Evolutionary conservation across 768 basidiomycete genomes (phyloP), one percentile per base, ranked within the genome.

Genomic region (Lyophyllum semitale): DNA sequence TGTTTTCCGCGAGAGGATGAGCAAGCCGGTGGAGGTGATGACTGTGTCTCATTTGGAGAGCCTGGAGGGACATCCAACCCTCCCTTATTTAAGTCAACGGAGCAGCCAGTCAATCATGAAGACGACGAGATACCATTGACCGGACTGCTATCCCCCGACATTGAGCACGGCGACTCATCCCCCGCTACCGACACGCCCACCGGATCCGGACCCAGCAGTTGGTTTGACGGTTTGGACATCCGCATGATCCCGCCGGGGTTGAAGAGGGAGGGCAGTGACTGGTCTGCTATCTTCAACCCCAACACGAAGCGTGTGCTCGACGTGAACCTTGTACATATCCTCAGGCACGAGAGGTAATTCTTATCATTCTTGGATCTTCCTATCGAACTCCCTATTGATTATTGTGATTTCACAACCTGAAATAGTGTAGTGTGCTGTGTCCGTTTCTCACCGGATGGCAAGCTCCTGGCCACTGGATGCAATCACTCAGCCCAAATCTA

Each of bases 401-500:
- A n/a, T 42, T 45, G n/a, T n/a, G 41, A 27, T 49, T 37, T 48
- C 12, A 6, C 33, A 55, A 26, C 37, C 35, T 38, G 48, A 12
- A 42, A 11, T 51, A 81, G 81, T 62, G 79, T 81, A 8, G 81
- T 82, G 2, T 98, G 96, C 70, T 98, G 95, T 67, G 95, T 98
- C 8, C 84, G 89, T 52, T 97, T 98, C 72, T 96, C 94, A 12
- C 84, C 88, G 20, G 95, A 98, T 66, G 96, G 96, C 17, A 93
- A 91, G 69, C 91, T 79, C 63, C 81, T 98, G 41, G 96, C 95
- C 26, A 97, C 95, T 9, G 96, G 95, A 12, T 98, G 95, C 73
- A 98, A 98, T 73, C 82, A 93, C 38, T 91, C 91, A 0, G 94
- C 95, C 18, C 96, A 97, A 69, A 94, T 99, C 55, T 98, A 91